A percentile compares a stretch with the other conserved stretches of the same genome.
Evolutionary conservation across 148 eudicot genomes (phyloP).

Genomic region (Talinum fruticosum): DNA sequence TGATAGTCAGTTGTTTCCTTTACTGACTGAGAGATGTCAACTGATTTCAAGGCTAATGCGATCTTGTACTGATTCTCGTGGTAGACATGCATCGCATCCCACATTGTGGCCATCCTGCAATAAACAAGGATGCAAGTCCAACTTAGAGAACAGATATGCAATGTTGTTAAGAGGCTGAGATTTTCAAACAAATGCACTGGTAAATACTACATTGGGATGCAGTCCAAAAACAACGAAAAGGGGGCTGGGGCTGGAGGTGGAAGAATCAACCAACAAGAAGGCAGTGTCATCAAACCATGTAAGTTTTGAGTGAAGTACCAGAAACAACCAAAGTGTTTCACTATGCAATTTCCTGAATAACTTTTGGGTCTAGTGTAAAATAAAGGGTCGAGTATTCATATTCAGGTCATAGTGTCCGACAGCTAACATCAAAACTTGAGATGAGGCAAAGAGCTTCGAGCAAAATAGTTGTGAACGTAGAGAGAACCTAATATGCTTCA

Average conservation of each 20-base stretch:
- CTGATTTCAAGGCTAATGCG: conserved; percentile 32
- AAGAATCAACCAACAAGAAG: no score
- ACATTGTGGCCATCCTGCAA: conserved; percentile 88
- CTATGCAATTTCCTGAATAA: no score
- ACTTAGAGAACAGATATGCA: not conserved
- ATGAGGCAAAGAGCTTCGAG: no score
- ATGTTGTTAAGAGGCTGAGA: not conserved
- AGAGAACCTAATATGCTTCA: no score
- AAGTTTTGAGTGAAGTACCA: no score
- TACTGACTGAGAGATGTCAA: conserved; percentile 61
- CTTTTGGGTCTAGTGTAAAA: no score
- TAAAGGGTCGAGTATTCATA: no score
- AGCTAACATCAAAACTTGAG: no score
- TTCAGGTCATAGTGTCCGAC: no score
- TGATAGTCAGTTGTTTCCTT: conserved; percentile 73
- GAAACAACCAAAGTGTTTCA: no score
- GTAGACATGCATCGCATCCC: conserved; percentile 66
- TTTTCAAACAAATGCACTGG: not conserved
- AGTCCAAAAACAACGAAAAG: not conserved
- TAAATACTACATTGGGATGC: not conserved
- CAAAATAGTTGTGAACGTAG: no score
- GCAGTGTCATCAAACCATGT: no score
- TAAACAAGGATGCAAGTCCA: not conserved
- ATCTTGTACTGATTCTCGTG: conserved; percentile 59
- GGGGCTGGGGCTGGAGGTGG: not conserved